Percentiles rank a stretch among this genome's conserved stretches.
These are phyloP conservation scores for Curvularia verruculosa DNA, from an alignment of 2,329 filamentous ascomycete species.

Conservation along the genomic window DNA sequence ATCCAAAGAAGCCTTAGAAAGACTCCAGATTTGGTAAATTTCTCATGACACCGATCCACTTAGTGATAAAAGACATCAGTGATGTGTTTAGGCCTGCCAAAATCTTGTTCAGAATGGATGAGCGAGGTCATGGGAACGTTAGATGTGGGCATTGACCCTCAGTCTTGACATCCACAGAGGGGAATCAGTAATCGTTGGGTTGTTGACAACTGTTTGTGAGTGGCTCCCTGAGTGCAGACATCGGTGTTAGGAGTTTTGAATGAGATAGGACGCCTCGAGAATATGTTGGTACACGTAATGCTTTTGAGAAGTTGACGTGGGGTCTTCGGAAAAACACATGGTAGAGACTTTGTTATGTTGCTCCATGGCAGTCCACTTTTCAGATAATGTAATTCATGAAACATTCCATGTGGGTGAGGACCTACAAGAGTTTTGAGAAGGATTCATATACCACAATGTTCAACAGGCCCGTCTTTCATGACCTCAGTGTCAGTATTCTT, in stretches of 20 bases:
- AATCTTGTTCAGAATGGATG: neutral
- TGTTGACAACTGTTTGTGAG: neutral
- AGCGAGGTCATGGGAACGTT: neutral
- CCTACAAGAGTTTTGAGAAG: neutral
- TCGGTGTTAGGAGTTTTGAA: neutral
- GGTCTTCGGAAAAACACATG: neutral
- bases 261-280: neutral
- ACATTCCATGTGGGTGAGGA: neutral
- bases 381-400: too few relatives aligned
- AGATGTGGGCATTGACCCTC: neutral
- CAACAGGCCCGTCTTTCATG: neutral
- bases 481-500: neutral
- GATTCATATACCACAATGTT: neutral
- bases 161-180: neutral
- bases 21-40: neutral
- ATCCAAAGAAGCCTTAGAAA: neutral
- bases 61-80: neutral
- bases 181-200: slow-evolving; percentile 7
- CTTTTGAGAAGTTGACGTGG: neutral
- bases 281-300: neutral
- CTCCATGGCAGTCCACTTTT: neutral
- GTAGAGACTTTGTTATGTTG: neutral
- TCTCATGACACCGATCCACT: neutral
- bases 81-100: neutral
- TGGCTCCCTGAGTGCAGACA: neutral